Evolutionary conservation across 176 grass and related monocot genomes (phyloP).

Genomic region (Carex pumila): DNA sequence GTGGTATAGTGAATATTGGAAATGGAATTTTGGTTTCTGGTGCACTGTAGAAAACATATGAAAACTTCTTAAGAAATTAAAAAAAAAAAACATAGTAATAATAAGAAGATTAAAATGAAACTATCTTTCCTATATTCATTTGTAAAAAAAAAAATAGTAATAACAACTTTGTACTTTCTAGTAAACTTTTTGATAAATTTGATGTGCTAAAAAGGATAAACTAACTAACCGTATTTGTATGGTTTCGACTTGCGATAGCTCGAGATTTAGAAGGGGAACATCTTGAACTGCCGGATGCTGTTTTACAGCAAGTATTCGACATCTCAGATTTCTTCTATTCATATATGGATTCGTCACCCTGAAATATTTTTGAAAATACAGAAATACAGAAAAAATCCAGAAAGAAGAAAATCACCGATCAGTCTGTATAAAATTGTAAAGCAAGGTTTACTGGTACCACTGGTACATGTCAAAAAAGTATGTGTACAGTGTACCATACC

Average conservation of each 20-base stretch:
- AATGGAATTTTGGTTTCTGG: slow-evolving; percentile 59
- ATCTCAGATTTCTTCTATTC: slow-evolving; percentile 38
- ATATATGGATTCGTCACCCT: slow-evolving; percentile 37
- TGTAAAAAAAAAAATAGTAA: too few relatives aligned
- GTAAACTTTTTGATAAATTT: neutral
- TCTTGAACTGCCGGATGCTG: slow-evolving; percentile 31
- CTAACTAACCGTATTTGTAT: slow-evolving; percentile 44
- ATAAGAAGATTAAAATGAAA: too few relatives aligned
- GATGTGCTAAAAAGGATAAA: neutral
- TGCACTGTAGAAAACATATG: slow-evolving; percentile 29
- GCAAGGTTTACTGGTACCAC: neutral
- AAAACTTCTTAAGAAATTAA: too few relatives aligned
- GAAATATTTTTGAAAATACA: neutral
- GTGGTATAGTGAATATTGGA: slow-evolving; percentile 53
- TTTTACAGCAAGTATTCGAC: slow-evolving; percentile 73
- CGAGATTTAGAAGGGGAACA: slow-evolving; percentile 47
- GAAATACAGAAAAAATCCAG: neutral
- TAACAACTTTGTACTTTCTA: too few relatives aligned
- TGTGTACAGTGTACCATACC: neutral
- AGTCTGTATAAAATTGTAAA: neutral
- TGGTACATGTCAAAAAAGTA: neutral
- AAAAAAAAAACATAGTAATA: too few relatives aligned
- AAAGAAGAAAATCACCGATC: neutral
- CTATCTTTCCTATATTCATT: too few relatives aligned
- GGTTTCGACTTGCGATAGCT: slow-evolving; percentile 79